Conservation (phyloP, 345 rosid genomes). For the Anacardium occidentale region DNA sequence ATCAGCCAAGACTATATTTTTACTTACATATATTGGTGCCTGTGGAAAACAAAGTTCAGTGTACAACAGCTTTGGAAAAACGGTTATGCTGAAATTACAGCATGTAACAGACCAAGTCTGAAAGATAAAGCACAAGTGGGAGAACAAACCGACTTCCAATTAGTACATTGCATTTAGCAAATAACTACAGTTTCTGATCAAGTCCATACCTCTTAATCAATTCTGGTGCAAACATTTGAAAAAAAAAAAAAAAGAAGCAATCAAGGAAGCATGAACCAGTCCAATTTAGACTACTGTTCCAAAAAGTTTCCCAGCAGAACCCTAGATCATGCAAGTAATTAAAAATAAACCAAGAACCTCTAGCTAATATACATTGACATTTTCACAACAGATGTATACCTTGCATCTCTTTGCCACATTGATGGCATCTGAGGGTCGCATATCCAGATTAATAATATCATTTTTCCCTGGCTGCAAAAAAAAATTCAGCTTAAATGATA, state of each 20-base stretch:
- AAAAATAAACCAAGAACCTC: not conserved
- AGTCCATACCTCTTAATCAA: not conserved
- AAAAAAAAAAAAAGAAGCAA: not conserved
- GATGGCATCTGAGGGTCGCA: slow-evolving; percentile 90
- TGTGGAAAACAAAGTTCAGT: slow-evolving; percentile 33
- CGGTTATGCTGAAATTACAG: slow-evolving; percentile 3
- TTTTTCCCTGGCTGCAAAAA: slow-evolving; percentile 64
- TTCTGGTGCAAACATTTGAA: not conserved
- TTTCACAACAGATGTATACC: slow-evolving; percentile 29
- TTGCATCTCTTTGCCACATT: slow-evolving; percentile 68
- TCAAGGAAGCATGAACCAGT: not conserved
- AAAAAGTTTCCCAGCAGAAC: not conserved
- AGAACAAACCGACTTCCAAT: not conserved
- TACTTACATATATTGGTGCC: slow-evolving; percentile 87
- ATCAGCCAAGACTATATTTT: slow-evolving; percentile 69
- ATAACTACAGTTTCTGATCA: not conserved
- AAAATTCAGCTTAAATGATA: slow-evolving; percentile 21
- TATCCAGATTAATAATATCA: slow-evolving; percentile 57
- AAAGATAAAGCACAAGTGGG: not conserved
- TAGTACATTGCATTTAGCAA: not conserved
- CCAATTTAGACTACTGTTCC: not conserved
- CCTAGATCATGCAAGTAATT: not conserved
- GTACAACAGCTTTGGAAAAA: slow-evolving; percentile 12
- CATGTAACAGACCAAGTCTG: not conserved
- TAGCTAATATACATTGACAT: not conserved